Base-by-base conservation (phyloP, 2,329 filamentous ascomycete genomes). In the Lecanosticta acicola region DNA sequence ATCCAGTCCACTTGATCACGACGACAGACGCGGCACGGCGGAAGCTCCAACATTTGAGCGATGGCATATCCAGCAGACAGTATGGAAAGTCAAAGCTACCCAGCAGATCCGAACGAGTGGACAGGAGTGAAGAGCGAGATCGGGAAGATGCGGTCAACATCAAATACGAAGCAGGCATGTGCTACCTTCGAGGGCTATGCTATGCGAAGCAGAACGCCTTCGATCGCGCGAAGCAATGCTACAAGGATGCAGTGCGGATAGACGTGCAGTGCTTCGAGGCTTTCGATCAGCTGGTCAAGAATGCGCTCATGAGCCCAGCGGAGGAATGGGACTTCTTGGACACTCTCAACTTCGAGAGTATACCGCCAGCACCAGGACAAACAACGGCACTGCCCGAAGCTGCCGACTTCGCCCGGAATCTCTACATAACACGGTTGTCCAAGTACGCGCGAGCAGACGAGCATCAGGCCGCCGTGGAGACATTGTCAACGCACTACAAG, bases 261-360 rank as follows among this genome's bases (percentile, higher is more conserved):
- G 93, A 98, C 63, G 90, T 97, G 3, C 90, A 95, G 66, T 98
- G 93, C 69, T 97, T 95, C 63, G 93, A 98, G 68, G 93, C 93
- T 0, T 97, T 98, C 63, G 90, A 96, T 59, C 90, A 97, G 71
- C 78, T 98, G 45, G 96, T 97, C 83, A 88, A 89, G 70, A 98
- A 98, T 70, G 87, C 87, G 16, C 76, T 98, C 51, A 85, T 98
- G 80, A 80, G 80, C 17, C 89, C 90, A 0, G 83, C 87, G 29
- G 90, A 96, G 67, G 90, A 96, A 64, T 87, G 91, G 78, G 79
- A 83, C 40, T 95, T 96, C 52, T 76, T 96, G 35, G 84, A 93
- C 56, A 87, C 85, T 41, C 77, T 96, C 17, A 83, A 96, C 68
- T 98, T 98, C 64, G 89, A 94, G 65, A 81, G 84, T 16, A 84